These are phyloP conservation scores for Hygrophorus pudorinus DNA, from an alignment of 768 basidiomycete genomes.

Conservation along the genomic window DNA sequence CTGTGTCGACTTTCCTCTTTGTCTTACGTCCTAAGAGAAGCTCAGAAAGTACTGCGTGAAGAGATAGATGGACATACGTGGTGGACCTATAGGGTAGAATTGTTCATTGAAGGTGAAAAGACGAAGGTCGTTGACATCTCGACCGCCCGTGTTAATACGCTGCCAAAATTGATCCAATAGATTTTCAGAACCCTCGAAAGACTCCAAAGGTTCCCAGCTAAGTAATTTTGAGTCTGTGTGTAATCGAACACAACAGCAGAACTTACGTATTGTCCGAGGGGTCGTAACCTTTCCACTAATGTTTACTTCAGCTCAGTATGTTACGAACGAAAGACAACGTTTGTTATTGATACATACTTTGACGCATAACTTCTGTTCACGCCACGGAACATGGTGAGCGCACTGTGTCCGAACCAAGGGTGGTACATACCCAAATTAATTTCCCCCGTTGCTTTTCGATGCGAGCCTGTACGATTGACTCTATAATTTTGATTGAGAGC, in stretches of 20 bases:
- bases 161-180: constrained; percentile 45
- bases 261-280: constrained; percentile 50
- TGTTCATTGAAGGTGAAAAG: constrained; percentile 46
- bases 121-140: constrained; percentile 38
- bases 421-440: constrained; percentile 39
- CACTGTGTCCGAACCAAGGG: constrained; percentile 1
- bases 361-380: constrained; percentile 42
- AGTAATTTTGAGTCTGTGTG: constrained; percentile 1
- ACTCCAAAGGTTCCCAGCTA: constrained; percentile 62
- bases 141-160: constrained; percentile 33
- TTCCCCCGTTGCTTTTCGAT: constrained; percentile 32
- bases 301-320: neutral
- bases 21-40: constrained; percentile 11
- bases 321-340: neutral
- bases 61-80: constrained; percentile 29
- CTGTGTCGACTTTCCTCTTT: constrained; percentile 8
- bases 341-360: constrained; percentile 31
- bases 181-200: constrained; percentile 48
- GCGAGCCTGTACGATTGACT: constrained; percentile 43
- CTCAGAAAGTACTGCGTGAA: neutral
- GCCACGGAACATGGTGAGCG: constrained; percentile 9
- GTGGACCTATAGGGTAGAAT: constrained; percentile 47
- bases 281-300: constrained; percentile 56
- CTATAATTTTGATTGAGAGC: constrained; percentile 21
- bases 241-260: neutral